Conservation (phyloP, 768 basidiomycete species). For the Xerocomus potaroensis region DNA sequence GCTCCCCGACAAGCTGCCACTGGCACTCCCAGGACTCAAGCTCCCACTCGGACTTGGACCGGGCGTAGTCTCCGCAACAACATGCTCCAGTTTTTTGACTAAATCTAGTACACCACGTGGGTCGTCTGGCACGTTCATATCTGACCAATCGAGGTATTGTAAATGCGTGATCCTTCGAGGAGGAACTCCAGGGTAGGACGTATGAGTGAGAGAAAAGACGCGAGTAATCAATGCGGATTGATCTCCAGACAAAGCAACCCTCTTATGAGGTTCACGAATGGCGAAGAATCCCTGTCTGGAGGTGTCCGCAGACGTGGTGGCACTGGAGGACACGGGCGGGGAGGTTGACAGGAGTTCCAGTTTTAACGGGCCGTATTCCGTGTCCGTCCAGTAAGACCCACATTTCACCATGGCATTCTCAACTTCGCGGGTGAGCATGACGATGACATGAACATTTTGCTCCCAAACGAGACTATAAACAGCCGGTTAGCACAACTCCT, state of each 20-base stretch:
- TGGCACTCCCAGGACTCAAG: conserved; percentile 18
- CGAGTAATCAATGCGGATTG: conserved; percentile 44
- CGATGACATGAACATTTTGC: conserved; percentile 90
- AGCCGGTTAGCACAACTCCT: conserved; percentile 5
- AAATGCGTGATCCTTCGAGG: conserved; percentile 76
- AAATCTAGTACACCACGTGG: conserved; percentile 71
- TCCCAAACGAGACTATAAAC: conserved; percentile 77
- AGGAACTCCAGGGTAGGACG: conserved; percentile 51
- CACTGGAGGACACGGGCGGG: conserved; percentile 31
- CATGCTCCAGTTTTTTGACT: conserved; percentile 59
- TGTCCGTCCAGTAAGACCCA: conserved; percentile 80
- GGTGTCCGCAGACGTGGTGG: conserved; percentile 14
- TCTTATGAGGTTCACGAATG: conserved; percentile 22
- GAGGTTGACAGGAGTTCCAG: conserved; percentile 49
- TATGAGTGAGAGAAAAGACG: conserved; percentile 65
- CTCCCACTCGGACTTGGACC: conserved; percentile 28
- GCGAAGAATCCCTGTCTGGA: conserved; percentile 35
- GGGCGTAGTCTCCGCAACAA: conserved; percentile 26
- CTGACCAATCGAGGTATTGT: conserved; percentile 95
- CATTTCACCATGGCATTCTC: conserved; percentile 90
- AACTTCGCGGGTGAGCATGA: conserved; percentile 92
- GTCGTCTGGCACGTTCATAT: conserved; percentile 90
- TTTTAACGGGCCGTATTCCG: conserved; percentile 64
- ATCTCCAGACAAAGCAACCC: conserved; percentile 5
- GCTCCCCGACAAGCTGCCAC: conserved; percentile 13